phyloP scores from a whole-genome alignment of 768 basidiomycete species.

The Pisolithus albus region DNA sequence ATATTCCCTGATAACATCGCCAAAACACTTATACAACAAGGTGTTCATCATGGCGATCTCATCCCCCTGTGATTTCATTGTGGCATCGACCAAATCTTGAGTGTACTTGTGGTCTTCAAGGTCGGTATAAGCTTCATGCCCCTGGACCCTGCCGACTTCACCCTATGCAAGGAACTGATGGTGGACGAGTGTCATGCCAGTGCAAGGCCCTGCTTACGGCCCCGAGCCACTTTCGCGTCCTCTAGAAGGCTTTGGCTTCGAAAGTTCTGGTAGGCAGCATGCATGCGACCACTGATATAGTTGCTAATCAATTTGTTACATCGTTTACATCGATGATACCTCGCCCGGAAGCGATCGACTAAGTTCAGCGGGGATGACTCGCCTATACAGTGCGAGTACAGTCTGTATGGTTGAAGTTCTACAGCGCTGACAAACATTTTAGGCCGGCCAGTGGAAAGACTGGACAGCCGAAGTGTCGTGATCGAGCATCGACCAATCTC shows the following conservation, averaged over 20 bases:
- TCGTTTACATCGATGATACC: slow-evolving; percentile 23
- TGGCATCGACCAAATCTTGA: slow-evolving; percentile 22
- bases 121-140: too few relatives aligned
- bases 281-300: background rate
- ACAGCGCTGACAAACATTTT: background rate
- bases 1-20: too few relatives aligned
- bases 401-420: too few relatives aligned
- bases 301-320: slow-evolving; percentile 7
- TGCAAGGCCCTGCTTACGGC: too few relatives aligned
- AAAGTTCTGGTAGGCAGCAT: too few relatives aligned
- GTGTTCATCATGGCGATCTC: slow-evolving; percentile 19
- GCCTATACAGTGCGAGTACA: slow-evolving; percentile 20
- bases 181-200: too few relatives aligned
- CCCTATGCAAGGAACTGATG: too few relatives aligned
- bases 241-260: too few relatives aligned
- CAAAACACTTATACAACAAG: slow-evolving; percentile 17
- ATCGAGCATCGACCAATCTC: slow-evolving; percentile 12
- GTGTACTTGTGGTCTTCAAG: slow-evolving; percentile 27
- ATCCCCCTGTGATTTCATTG: slow-evolving; percentile 24
- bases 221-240: too few relatives aligned
- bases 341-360: slow-evolving; percentile 17
- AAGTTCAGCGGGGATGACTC: slow-evolving; percentile 12
- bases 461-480: slow-evolving; percentile 16
- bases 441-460: slow-evolving; percentile 18
- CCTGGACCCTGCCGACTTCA: too few relatives aligned